Evolutionary conservation across 805 yeast genomes (phyloP), one percentile per base, ranked within the genome.

Genomic region (Ogataea nitratoaversa): DNA sequence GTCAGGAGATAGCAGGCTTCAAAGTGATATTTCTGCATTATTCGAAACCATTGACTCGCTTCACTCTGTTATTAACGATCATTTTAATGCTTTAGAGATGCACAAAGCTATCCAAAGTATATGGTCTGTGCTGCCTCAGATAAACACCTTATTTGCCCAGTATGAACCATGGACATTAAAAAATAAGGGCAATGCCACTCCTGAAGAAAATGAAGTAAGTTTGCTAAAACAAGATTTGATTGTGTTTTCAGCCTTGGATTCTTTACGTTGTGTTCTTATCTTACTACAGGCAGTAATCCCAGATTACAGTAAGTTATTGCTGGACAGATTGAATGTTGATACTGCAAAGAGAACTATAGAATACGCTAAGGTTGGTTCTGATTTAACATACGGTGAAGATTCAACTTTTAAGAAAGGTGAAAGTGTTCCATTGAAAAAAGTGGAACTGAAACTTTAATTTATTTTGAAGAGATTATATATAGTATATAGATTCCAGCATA

Each of bases 271-370:
- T 0, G 53, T 75, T 9, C 70, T 91, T 1, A 79, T 91, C 7
- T 54, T 85, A 27, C 67, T 84, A 24, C 79, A 74, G 43, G 87
- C 96, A 2, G 69, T 91, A 19, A 78, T 85, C 30, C 97, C 98
- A 0, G 64, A 65, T 3, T 66, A 88, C 37, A 61, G 95, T 0
- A 46, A 53, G 0, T 61, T 64, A 9, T 64, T 87, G 5, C 65
- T 91, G 14, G 82, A 83, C 53, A 66, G 86, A 40, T 57, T 91
- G 38, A 75, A 70, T 11, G 95, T 88, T 2, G 53, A 53, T 6
- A 33, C 46, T 1, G 56, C 52, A 0, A 66, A 64, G 14, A 64
- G 91, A 32, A 54, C 64, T 1, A 30, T 70, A 5, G 64, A 67
- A 3, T 71, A 48, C 51, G 76, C 84, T 1, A 45, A 40, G 9